A percentile compares a stretch with the other conserved stretches of the same genome.
phyloP scores from a whole-genome alignment of 495 filamentous ascomycete species.

The Delitschia confertaspora region DNA sequence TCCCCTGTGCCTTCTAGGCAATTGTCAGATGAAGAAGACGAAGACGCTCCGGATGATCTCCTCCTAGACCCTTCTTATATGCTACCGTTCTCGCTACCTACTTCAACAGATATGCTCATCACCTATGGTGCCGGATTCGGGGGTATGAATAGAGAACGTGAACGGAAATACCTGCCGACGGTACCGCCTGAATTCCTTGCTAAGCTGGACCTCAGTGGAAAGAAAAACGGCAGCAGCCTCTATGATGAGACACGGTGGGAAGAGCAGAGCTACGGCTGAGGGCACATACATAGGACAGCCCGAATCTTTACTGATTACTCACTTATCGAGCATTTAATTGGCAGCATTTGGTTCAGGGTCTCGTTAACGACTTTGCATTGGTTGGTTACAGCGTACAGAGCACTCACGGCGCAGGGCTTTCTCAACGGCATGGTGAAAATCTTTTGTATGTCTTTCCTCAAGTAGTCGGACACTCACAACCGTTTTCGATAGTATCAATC shows the following conservation, averaged over 20 bases:
- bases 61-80: slow-evolving; percentile 84
- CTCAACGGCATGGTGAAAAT: no score
- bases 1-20: slow-evolving; percentile 20
- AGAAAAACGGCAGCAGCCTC: slow-evolving; percentile 22
- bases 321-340: no score
- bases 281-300: no score
- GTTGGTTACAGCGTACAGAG: no score
- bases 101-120: slow-evolving; percentile 94
- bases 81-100: slow-evolving; percentile 88
- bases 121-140: slow-evolving; percentile 92
- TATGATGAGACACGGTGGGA: slow-evolving; percentile 23
- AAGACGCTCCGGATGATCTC: slow-evolving; percentile 56
- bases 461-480: no score
- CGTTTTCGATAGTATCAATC: no score
- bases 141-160: slow-evolving; percentile 81
- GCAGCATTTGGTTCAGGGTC: no score
- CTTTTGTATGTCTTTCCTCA: no score
- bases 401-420: no score
- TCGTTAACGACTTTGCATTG: no score
- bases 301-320: no score
- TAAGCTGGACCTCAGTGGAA: slow-evolving; percentile 63
- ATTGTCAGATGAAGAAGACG: slow-evolving; percentile 33
- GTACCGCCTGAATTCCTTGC: slow-evolving; percentile 89
- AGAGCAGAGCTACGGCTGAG: slow-evolving; percentile 16
- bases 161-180: slow-evolving; percentile 91